Base-by-base conservation (phyloP, 805 yeast genomes). In the Candida silvicultrix region DNA sequence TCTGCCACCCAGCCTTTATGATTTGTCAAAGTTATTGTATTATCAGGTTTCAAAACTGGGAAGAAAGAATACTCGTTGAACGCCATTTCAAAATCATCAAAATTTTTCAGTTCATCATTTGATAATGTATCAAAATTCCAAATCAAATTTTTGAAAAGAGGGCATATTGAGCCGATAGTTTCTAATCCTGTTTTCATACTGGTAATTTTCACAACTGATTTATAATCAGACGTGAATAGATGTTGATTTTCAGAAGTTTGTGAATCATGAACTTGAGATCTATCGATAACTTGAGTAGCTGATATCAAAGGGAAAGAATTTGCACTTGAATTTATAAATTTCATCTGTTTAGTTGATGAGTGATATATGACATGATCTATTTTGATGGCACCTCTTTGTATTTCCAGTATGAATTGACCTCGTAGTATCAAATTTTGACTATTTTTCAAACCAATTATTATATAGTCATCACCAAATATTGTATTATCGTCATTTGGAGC, bases 361-460 rank as follows among this genome's bases (percentile, higher is more conserved):
- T 55, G 71, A 53, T 62, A 62, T 1, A 58, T 38, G 18, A 63
- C 45, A 52, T 72, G 67, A 50, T 80, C 79, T 1, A 79, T 48
- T 4, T 60, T 49, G 0, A 76, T 56, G 0, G 75, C 71, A 16
- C 85, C 85, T 43, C 74, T 57, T 48, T 69, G 71, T 0, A 80
- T 62, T 4, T 57, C 56, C 21, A 80, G 42, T 4, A 40, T 53
- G 50, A 68, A 78, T 48, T 72, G 78, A 1, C 85, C 85, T 45
- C 66, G 63, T 1, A 80, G 45, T 36, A 77, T 52, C 3, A 80
- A 47, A 43, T 56, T 66, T 46, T 79, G 78, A 23, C 62, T 59
- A 2, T 59, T 50, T 44, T 68, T 70, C 31, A 80, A 63, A 0
- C 78, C 81, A 38, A 78, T 41, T 5, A 63, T 57, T 1, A 69